These are phyloP conservation scores for Papiliotrema terrestris DNA, from an alignment of 1,284 basidiomycete species.

Conservation along the genomic window DNA sequence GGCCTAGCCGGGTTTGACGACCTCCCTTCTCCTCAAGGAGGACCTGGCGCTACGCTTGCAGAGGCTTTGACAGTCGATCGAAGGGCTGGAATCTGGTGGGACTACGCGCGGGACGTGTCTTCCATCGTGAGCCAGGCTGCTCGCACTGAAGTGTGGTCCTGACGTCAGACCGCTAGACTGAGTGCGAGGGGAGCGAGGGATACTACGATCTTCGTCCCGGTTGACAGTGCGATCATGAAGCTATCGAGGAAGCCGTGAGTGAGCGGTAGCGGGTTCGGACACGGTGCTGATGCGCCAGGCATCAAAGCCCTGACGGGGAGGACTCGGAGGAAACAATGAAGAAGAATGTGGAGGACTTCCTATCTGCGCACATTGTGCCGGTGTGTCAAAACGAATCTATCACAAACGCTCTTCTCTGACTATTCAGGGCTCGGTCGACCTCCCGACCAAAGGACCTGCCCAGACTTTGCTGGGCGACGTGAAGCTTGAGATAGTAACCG, in stretches of 20 bases:
- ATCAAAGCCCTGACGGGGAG: constrained; percentile 20
- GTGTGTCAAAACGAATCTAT: constrained; percentile 21
- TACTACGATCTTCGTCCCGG: constrained; percentile 44
- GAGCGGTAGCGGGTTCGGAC: neutral
- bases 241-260: constrained; percentile 43
- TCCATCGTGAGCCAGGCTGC: constrained; percentile 28
- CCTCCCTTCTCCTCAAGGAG: neutral
- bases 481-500: constrained; percentile 21
- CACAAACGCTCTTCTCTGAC: neutral
- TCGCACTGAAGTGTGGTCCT: neutral
- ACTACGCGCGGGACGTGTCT: constrained; percentile 41
- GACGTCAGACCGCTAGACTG: constrained; percentile 10
- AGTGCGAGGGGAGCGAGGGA: constrained; percentile 17
- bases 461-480: constrained; percentile 28
- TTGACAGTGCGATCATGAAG: constrained; percentile 41
- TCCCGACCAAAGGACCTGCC: constrained; percentile 9
- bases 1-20: neutral
- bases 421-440: constrained; percentile 15
- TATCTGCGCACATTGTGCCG: constrained; percentile 40
- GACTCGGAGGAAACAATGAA: constrained; percentile 19
- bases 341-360: constrained; percentile 36
- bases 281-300: constrained; percentile 7
- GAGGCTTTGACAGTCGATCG: constrained; percentile 42
- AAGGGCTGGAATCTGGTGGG: constrained; percentile 39
- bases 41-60: constrained; percentile 20